Percentiles rank a stretch among this genome's conserved stretches.
phyloP scores from a whole-genome alignment of 257 asterid genomes.

The Capsicum pubescens region DNA sequence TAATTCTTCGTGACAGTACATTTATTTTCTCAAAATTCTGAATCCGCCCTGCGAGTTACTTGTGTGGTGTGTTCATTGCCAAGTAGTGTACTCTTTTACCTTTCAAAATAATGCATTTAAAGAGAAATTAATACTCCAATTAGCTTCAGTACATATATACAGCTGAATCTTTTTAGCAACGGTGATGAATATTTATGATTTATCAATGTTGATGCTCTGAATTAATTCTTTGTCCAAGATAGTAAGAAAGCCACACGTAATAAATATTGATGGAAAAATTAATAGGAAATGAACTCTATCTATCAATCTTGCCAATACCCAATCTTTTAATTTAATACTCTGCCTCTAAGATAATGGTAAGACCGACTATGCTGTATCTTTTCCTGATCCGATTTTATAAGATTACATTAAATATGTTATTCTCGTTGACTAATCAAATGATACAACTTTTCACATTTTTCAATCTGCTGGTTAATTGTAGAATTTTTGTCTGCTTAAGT shows the following conservation, averaged over 20 bases:
- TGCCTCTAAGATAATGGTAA: too few species aligned
- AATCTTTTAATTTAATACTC: too few species aligned
- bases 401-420: too few species aligned
- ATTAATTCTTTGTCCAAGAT: not conserved
- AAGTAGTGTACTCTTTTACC: not conserved
- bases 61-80: not conserved
- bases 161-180: not conserved
- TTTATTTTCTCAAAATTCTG: not conserved
- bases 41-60: not conserved
- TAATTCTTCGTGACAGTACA: not conserved
- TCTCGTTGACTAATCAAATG: too few species aligned
- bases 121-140: not conserved
- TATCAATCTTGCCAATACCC: too few species aligned
- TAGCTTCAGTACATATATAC: not conserved
- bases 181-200: not conserved
- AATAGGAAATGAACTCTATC: not conserved
- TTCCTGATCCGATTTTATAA: too few species aligned
- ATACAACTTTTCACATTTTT: too few species aligned
- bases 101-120: not conserved
- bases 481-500: too few species aligned
- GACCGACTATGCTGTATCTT: too few species aligned
- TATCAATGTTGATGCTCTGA: not conserved
- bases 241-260: not conserved
- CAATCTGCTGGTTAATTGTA: too few species aligned
- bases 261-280: slow-evolving; percentile 1